A percentile compares a stretch with the other conserved stretches of the same genome.
Evolutionary conservation across 2,329 filamentous ascomycete species (phyloP).

Genomic region (Chaetomiaceae sp.): DNA sequence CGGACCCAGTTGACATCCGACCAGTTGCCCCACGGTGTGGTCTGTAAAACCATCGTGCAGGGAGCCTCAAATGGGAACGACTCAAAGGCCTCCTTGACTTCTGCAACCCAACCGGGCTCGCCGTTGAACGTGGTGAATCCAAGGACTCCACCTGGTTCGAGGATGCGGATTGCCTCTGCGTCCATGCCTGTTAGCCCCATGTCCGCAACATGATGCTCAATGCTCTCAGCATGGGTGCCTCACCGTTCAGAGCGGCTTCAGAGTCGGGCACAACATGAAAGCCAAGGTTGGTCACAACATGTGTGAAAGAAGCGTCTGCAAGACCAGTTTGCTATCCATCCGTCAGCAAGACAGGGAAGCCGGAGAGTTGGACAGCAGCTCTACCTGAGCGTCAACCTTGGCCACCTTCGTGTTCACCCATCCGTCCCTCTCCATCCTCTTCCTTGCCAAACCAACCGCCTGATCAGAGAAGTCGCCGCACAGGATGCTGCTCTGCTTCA

Average conservation of each 20-base stretch:
- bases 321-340: conserved; percentile 23
- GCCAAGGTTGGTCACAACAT: conserved; percentile 27
- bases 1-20: conserved; percentile 37
- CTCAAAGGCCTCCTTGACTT: conserved; percentile 36
- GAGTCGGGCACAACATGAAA: conserved; percentile 29
- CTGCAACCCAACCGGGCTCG: conserved; percentile 34
- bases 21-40: conserved; percentile 38
- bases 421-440: conserved; percentile 35
- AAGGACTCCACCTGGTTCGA: conserved; percentile 55
- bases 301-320: conserved; percentile 23
- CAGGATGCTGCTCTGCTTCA: conserved; percentile 42
- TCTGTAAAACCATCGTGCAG: conserved; percentile 35
- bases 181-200: neutral
- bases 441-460: conserved; percentile 39
- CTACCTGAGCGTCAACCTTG: conserved; percentile 44
- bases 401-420: conserved; percentile 44
- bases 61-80: conserved; percentile 39
- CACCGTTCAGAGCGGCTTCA: conserved; percentile 27
- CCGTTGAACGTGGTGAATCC: conserved; percentile 44
- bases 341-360: neutral
- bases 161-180: conserved; percentile 53
- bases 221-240: neutral
- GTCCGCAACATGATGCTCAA: neutral
- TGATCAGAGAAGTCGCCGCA: conserved; percentile 43
- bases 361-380: conserved; percentile 3